Conservation (phyloP, 768 basidiomycete species). For the Boletus tomentosulus region DNA sequence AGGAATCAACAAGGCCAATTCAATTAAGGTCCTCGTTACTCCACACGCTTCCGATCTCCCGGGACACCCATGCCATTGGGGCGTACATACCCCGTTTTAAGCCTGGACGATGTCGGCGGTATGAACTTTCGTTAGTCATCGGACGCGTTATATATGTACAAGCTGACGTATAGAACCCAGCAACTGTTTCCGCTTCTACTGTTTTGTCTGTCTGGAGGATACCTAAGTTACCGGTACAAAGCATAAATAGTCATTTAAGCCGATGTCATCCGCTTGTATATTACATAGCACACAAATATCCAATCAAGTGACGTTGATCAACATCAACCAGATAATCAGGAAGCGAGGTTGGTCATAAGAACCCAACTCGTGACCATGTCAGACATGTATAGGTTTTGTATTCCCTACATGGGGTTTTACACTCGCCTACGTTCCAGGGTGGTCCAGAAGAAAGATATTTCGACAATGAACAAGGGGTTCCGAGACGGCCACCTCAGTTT, state of each 20-base stretch:
- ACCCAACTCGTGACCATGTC: neutral
- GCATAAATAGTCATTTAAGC: constrained; percentile 40
- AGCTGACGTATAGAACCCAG: constrained; percentile 14
- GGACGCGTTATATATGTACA: constrained; percentile 75
- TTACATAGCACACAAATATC: constrained; percentile 85
- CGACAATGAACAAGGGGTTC: neutral
- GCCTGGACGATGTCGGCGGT: constrained; percentile 88
- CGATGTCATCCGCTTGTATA: constrained; percentile 81
- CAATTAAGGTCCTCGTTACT: constrained; percentile 35
- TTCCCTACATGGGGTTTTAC: neutral
- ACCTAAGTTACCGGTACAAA: neutral
- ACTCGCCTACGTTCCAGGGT: neutral
- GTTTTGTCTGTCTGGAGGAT: neutral
- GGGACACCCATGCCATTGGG: constrained; percentile 56
- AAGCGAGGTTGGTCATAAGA: constrained; percentile 10
- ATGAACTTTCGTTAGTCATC: constrained; percentile 93
- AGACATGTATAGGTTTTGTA: neutral
- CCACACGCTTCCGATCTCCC: constrained; percentile 94
- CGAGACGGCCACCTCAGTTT: constrained; percentile 3
- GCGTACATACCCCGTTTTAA: constrained; percentile 98
- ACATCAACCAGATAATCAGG: constrained; percentile 86
- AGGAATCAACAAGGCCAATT: constrained; percentile 7
- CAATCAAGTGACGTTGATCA: constrained; percentile 95
- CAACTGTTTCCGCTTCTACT: neutral
- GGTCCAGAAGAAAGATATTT: neutral